Conservation (phyloP, 2,329 filamentous ascomycete species). For the Fragosphaeria purpurea region DNA sequence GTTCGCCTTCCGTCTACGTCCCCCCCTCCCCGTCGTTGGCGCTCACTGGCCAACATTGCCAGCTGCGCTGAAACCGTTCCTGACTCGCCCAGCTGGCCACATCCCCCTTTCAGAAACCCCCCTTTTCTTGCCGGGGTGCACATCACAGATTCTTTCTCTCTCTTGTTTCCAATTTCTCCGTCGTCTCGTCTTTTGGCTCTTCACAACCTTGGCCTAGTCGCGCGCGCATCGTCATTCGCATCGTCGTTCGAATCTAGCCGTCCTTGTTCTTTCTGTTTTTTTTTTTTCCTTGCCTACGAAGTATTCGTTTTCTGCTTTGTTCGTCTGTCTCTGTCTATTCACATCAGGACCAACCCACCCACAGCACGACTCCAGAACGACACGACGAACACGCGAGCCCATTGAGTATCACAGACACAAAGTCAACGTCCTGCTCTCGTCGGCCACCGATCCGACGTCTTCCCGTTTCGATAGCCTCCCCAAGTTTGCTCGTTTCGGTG, state of each 20-base stretch:
- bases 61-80: conserved; percentile 9
- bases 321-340: too few species aligned
- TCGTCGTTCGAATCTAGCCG: too few species aligned
- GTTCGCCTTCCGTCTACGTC: too few species aligned
- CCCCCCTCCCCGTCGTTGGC: neutral
- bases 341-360: too few species aligned
- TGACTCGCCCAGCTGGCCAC: neutral
- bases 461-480: too few species aligned
- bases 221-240: neutral
- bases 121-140: too few species aligned
- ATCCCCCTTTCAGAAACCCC: neutral
- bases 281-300: neutral
- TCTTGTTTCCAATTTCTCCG: neutral
- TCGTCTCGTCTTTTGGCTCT: neutral
- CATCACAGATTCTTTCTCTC: neutral
- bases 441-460: too few species aligned
- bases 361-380: too few species aligned
- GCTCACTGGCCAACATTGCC: neutral
- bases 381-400: too few species aligned
- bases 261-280: neutral
- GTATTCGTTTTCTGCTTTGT: neutral
- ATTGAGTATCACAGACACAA: too few species aligned
- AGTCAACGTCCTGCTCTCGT: too few species aligned
- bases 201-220: conserved; percentile 2
- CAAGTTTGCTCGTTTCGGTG: too few species aligned